Conservation (phyloP, 352 stramenopile species). For the Pythium aristosporum region DNA sequence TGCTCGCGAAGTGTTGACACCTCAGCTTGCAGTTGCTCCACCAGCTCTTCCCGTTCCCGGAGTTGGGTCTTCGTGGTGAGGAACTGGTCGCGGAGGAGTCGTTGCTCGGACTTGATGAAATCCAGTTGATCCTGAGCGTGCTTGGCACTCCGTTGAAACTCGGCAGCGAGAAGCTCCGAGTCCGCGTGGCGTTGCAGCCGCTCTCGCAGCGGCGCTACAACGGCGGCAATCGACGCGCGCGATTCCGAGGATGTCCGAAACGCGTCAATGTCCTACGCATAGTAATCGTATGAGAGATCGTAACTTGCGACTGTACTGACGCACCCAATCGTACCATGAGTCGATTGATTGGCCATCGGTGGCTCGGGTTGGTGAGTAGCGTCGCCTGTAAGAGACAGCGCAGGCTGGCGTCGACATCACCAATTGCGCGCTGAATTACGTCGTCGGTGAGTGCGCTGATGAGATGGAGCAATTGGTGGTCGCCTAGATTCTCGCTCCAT, state of each 20-base stretch:
- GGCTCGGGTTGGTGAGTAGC: conserved; percentile 40
- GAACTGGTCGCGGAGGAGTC: conserved; percentile 38
- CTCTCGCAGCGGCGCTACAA: conserved; percentile 21
- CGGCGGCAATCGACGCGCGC: conserved; percentile 14
- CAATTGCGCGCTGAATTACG: conserved; percentile 41
- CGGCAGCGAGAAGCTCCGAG: conserved; percentile 30
- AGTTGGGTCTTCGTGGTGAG: conserved; percentile 51
- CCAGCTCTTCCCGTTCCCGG: conserved; percentile 49
- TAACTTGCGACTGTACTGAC: background rate
- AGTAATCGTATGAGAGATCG: background rate
- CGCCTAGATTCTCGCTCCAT: conserved; percentile 37
- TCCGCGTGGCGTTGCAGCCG: conserved; percentile 30
- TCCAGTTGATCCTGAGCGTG: conserved; percentile 59
- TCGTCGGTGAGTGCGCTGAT: conserved; percentile 56
- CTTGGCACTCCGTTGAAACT: conserved; percentile 38
- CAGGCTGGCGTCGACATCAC: conserved; percentile 31
- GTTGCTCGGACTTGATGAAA: conserved; percentile 67
- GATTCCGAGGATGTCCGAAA: background rate
- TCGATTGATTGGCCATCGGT: conserved; percentile 40
- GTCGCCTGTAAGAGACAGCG: conserved; percentile 43
- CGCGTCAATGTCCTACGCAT: conserved; percentile 15
- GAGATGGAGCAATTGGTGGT: conserved; percentile 47
- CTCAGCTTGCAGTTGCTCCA: conserved; percentile 29
- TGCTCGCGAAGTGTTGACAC: conserved; percentile 33
- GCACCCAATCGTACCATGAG: conserved; percentile 11